These are phyloP conservation scores for Debaryomyces fabryi DNA, from an alignment of 1,139 yeast species.

Conservation along the genomic window DNA sequence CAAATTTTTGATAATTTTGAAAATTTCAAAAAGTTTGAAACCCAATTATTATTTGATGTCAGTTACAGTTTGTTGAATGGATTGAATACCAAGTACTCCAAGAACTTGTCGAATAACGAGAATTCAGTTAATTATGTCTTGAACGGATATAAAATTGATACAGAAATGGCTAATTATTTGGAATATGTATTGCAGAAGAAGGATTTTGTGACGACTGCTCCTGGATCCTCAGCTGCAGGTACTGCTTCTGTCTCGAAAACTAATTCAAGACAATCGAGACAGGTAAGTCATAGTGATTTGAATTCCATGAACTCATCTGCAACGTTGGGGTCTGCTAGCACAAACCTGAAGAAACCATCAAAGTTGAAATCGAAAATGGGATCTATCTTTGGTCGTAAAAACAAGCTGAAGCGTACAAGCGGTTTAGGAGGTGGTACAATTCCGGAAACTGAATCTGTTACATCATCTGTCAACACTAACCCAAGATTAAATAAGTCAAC, in stretches of 20 bases:
- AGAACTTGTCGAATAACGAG: slow-evolving; percentile 59
- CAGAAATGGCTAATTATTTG: slow-evolving; percentile 44
- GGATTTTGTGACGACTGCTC: slow-evolving; percentile 4
- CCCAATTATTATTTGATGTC: slow-evolving; percentile 66
- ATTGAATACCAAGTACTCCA: slow-evolving; percentile 48
- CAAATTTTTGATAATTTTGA: slow-evolving; percentile 77
- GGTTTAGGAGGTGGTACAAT: slow-evolving; percentile 25
- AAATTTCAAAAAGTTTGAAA: slow-evolving; percentile 67
- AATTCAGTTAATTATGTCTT: slow-evolving; percentile 66
- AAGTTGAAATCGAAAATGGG: slow-evolving; percentile 79
- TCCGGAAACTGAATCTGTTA: slow-evolving; percentile 38
- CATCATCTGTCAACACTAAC: slow-evolving; percentile 20
- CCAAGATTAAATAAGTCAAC: slow-evolving; percentile 7
- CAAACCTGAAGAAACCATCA: slow-evolving; percentile 27
- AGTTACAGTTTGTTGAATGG: slow-evolving; percentile 72
- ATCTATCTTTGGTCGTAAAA: slow-evolving; percentile 75
- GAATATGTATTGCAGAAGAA: slow-evolving; percentile 28
- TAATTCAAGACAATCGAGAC: slow-evolving; percentile 6
- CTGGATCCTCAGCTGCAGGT: background rate
- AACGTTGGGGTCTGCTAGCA: slow-evolving; percentile 4
- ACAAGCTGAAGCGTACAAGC: slow-evolving; percentile 36
- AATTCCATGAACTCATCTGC: slow-evolving; percentile 6
- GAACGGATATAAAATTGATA: slow-evolving; percentile 40
- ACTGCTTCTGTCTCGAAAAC: background rate
- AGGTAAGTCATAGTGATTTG: slow-evolving; percentile 7